Conservation (phyloP, 2,329 filamentous ascomycete species). For the Penicillium sp. region DNA sequence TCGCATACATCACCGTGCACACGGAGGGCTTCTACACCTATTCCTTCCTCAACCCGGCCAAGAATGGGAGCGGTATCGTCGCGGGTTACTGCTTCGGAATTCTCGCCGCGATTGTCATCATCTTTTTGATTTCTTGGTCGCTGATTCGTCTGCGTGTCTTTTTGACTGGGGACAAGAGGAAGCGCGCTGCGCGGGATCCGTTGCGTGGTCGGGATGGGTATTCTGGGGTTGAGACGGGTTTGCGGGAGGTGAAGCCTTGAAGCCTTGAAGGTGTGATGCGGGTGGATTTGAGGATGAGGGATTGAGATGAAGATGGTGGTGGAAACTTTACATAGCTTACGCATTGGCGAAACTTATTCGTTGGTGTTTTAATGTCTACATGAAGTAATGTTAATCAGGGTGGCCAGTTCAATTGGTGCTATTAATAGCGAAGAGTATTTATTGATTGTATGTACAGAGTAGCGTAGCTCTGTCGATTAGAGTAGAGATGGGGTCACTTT, state of each 20-base stretch:
- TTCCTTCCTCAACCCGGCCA: constrained; percentile 71
- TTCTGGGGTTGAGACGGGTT: not conserved
- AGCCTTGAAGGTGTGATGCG: not conserved
- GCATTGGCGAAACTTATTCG: not conserved
- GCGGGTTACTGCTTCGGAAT: constrained; percentile 68
- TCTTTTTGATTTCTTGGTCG: constrained; percentile 60
- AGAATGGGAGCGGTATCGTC: constrained; percentile 59
- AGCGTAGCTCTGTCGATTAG: constrained; percentile 14
- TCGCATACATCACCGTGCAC: constrained; percentile 75
- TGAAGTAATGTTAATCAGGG: constrained; percentile 17
- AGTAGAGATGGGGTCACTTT: constrained; percentile 1
- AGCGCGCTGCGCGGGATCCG: constrained; percentile 33
- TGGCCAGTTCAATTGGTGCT: constrained; percentile 7
- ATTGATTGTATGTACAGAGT: constrained; percentile 22
- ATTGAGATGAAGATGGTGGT: not conserved
- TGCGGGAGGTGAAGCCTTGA: constrained; percentile 18
- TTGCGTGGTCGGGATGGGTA: not conserved
- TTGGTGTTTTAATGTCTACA: constrained; percentile 9
- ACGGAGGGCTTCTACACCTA: constrained; percentile 79
- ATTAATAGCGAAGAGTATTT: constrained; percentile 28
- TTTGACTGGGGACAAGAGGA: constrained; percentile 46
- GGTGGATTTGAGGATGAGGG: not conserved
- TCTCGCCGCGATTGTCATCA: constrained; percentile 59
- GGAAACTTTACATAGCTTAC: not conserved
- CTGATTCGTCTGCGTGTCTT: constrained; percentile 62